Evolutionary conservation across 306 rosid genomes (phyloP), one percentile per base, ranked within the genome.

Genomic region (Vigna radiata): DNA sequence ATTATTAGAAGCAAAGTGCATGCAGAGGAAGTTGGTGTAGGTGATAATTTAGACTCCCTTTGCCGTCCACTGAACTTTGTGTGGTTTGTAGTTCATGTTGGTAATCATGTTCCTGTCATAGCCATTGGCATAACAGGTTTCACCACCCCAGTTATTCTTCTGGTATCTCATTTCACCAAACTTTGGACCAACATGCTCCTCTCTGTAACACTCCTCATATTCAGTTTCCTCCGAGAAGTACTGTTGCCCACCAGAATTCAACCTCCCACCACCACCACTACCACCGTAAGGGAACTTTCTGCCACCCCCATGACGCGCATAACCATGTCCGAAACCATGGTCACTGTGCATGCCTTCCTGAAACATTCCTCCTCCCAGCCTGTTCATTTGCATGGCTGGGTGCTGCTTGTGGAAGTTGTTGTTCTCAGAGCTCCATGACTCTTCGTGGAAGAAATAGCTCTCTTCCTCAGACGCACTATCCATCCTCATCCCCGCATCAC

Each of bases 151-250:
- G 12, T 37, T 9, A 47, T 50, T 73, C 4, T 36, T 55, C 58
- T 77, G 77, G 17, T 70, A 71, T 65, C 77, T 83, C 65, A 62
- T 78, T 77, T 79, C 87, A 50, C 80, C 81, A 70, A 56, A 27
- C 31, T 56, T 85, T 1, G 21, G 77, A 19, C 21, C 77, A 64
- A 21, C 63, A 82, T 39, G 81, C 53, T 50, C 69, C 73, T 27
- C 55, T 6, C 66, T 39, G 17, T 81, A 68, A 53, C 39, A 37
- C 11, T 73, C 80, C 52, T 81, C 85, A 5, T 33, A 33, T 23
- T 44, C 54, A 0, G 18, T 11, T 44, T 66, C 75, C 62, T 68
- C 80, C 4, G 54, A 27, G 10, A 16, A 64, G 75, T 66, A 72
- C 41, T 62, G 69, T 36, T 43, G 48, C 4, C 77, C 53, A 23